Percentiles rank a stretch among this genome's conserved stretches.
These are phyloP conservation scores for Nannizzia gypsea DNA, from an alignment of 2,329 filamentous ascomycete genomes.

Conservation along the genomic window DNA sequence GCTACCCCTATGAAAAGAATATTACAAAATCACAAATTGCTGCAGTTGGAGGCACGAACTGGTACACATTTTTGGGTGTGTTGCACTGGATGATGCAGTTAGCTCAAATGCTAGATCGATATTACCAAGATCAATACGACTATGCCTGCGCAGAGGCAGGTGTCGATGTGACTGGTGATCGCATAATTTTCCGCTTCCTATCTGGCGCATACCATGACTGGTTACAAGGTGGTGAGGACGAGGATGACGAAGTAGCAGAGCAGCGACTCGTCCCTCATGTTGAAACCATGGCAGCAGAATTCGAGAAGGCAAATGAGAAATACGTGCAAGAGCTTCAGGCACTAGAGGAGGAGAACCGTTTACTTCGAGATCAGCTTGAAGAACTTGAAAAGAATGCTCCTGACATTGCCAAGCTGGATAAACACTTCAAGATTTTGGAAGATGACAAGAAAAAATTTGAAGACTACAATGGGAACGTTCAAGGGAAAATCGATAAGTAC, in stretches of 20 bases:
- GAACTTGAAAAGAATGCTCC: slow-evolving; percentile 79
- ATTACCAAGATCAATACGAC: slow-evolving; percentile 66
- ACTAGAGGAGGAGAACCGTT: slow-evolving; percentile 74
- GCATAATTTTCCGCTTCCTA: slow-evolving; percentile 88
- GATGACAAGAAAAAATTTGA: slow-evolving; percentile 93
- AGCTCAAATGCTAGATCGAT: slow-evolving; percentile 83
- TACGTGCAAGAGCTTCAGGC: slow-evolving; percentile 74
- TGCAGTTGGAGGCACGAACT: slow-evolving; percentile 92
- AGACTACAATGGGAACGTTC: slow-evolving; percentile 76
- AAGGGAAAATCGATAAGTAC: slow-evolving; percentile 80
- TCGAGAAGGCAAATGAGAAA: slow-evolving; percentile 71
- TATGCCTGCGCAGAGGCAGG: slow-evolving; percentile 81
- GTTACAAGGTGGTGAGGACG: slow-evolving; percentile 83
- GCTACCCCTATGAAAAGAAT: slow-evolving; percentile 88
- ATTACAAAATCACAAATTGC: slow-evolving; percentile 95
- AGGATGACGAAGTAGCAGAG: slow-evolving; percentile 72
- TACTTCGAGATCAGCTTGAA: slow-evolving; percentile 73
- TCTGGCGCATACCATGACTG: slow-evolving; percentile 85
- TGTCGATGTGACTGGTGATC: slow-evolving; percentile 75
- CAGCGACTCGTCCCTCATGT: slow-evolving; percentile 71
- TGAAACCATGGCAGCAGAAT: slow-evolving; percentile 74
- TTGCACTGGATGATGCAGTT: slow-evolving; percentile 99
- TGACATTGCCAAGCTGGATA: slow-evolving; percentile 70
- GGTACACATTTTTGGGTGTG: slow-evolving; percentile 85
- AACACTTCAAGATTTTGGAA: slow-evolving; percentile 84